phyloP scores from a whole-genome alignment of 2,329 filamentous ascomycete genomes.

The Alternaria solani region DNA sequence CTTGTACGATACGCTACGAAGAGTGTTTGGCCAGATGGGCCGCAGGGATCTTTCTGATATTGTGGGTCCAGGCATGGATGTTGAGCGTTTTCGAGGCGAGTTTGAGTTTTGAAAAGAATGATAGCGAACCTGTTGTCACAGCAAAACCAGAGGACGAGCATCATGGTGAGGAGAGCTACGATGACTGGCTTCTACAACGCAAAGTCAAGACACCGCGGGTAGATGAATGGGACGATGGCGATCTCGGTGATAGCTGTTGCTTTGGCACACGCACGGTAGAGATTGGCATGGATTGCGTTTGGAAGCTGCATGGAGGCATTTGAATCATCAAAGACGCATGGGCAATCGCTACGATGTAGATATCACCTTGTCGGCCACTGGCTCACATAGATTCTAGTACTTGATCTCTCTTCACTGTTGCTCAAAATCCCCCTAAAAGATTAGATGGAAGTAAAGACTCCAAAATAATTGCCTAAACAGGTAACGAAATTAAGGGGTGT shows the following conservation, averaged over 20 bases:
- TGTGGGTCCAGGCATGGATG: slow-evolving; percentile 89
- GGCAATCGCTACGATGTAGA: background rate
- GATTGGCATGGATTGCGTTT: slow-evolving; percentile 32
- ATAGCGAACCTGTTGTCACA: background rate
- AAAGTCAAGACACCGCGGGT: slow-evolving; percentile 19
- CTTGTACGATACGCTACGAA: slow-evolving; percentile 88
- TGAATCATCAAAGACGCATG: slow-evolving; percentile 9
- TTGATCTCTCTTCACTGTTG: background rate
- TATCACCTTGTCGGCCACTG: background rate
- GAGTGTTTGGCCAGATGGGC: slow-evolving; percentile 98
- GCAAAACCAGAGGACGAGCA: background rate
- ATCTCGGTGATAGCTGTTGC: slow-evolving; percentile 42
- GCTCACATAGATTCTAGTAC: background rate
- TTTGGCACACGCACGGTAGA: slow-evolving; percentile 40
- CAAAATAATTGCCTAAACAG: too few species aligned
- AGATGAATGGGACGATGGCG: slow-evolving; percentile 23
- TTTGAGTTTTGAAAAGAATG: slow-evolving; percentile 76
- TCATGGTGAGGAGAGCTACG: slow-evolving; percentile 4
- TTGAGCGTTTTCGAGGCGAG: slow-evolving; percentile 85
- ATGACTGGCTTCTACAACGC: slow-evolving; percentile 29
- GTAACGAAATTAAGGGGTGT: too few species aligned
- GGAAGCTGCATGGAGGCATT: slow-evolving; percentile 42
- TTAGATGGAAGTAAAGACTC: too few species aligned
- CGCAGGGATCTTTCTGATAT: slow-evolving; percentile 85
- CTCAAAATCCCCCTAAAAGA: background rate